phyloP scores from a whole-genome alignment of 1,284 basidiomycete species.

The Dichomitus squalens region DNA sequence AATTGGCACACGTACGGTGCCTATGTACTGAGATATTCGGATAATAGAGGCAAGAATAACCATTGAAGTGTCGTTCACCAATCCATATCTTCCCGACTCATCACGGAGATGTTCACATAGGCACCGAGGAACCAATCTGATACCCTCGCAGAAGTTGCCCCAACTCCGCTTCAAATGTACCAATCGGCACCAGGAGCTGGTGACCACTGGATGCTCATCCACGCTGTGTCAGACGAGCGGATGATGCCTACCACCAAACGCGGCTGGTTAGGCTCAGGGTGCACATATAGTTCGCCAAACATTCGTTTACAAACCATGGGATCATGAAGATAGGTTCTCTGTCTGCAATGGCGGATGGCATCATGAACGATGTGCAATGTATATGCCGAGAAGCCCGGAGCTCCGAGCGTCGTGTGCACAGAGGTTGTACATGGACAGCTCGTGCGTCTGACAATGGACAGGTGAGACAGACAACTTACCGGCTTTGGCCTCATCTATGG shows the following conservation, averaged over 20 bases:
- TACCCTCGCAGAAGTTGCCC: no score
- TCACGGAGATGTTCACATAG: no score
- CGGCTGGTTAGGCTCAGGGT: not conserved
- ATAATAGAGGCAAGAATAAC: no score
- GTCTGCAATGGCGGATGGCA: not conserved
- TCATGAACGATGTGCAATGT: not conserved
- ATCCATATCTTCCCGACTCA: no score
- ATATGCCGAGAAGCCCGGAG: not conserved
- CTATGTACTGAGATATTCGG: no score
- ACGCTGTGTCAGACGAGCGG: not conserved
- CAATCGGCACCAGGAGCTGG: no score
- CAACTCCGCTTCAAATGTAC: no score
- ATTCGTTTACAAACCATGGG: not conserved
- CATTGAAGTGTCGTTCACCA: no score
- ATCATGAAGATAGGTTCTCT: not conserved
- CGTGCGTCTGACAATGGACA: not conserved
- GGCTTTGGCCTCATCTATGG: conserved; percentile 70
- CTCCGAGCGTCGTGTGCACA: not conserved
- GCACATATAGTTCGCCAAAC: not conserved
- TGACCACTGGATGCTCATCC: no score
- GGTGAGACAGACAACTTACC: conserved; percentile 43
- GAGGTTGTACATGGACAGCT: not conserved
- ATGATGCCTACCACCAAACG: not conserved
- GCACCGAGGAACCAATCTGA: no score
- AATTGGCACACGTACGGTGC: no score